Percentiles rank a stretch among this genome's conserved stretches.
These are phyloP conservation scores for Fagopyrum homotropicum DNA, from an alignment of 148 eudicot genomes.

Conservation along the genomic window DNA sequence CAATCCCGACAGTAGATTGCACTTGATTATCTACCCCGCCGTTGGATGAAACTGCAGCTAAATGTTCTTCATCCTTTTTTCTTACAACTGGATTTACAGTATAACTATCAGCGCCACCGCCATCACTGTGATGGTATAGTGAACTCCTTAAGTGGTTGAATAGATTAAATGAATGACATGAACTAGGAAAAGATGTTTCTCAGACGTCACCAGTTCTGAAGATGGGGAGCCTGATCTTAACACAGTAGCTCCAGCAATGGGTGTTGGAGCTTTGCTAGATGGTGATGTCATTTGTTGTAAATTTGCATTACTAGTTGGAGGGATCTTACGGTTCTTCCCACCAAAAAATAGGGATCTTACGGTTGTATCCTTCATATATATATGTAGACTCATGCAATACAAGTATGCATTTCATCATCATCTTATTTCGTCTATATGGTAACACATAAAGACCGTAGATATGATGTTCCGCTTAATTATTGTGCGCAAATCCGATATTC, in stretches of 20 bases:
- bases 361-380: no score
- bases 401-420: no score
- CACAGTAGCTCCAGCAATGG: conserved; percentile 22
- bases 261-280: conserved; percentile 17
- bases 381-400: no score
- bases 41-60: conserved; percentile 27
- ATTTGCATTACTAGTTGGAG: conserved; percentile 45
- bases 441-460: no score
- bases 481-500: no score
- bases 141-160: conserved; percentile 29
- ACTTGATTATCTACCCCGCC: conserved; percentile 38
- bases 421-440: no score
- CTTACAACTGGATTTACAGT: conserved; percentile 29
- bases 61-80: conserved; percentile 27
- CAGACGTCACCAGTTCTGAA: conserved; percentile 27
- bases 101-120: conserved; percentile 19
- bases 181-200: conserved; percentile 21
- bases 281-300: conserved; percentile 28
- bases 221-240: conserved; percentile 23
- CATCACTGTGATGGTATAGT: conserved; percentile 27
- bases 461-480: no score
- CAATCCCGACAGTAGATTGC: conserved; percentile 26
- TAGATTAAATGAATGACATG: conserved; percentile 37
- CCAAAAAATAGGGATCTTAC: no score
- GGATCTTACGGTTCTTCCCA: conserved; percentile 36